These are phyloP conservation scores for Aspergillus thermomutatus DNA, from an alignment of 2,329 filamentous ascomycete genomes.

Conservation along the genomic window DNA sequence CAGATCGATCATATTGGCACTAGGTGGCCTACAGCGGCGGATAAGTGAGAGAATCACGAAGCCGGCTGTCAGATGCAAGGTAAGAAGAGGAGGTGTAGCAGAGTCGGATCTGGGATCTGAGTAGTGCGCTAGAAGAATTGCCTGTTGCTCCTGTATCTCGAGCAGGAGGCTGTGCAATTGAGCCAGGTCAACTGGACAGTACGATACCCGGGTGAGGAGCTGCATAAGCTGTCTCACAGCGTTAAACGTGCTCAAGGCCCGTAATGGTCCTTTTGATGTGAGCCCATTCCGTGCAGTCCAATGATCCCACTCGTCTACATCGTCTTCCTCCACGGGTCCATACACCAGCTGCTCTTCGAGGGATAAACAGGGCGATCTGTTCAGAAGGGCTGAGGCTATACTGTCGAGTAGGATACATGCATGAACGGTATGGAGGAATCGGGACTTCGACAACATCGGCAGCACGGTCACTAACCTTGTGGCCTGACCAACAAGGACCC, in stretches of 20 bases:
- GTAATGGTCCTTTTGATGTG: neutral
- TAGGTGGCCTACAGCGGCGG: neutral
- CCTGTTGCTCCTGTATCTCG: too few species aligned
- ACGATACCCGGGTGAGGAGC: too few species aligned
- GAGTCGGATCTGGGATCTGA: neutral
- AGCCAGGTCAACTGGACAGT: too few species aligned
- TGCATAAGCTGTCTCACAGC: too few species aligned
- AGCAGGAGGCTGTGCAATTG: too few species aligned
- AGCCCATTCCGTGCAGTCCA: slow-evolving; percentile 8
- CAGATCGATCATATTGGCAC: too few species aligned
- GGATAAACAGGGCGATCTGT: slow-evolving; percentile 3
- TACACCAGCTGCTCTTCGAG: slow-evolving; percentile 4
- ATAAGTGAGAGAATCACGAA: slow-evolving; percentile 11
- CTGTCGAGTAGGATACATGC: slow-evolving; percentile 16
- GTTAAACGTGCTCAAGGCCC: neutral
- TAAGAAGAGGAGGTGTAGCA: slow-evolving; percentile 11
- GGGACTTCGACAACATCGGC: neutral
- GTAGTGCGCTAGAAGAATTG: too few species aligned
- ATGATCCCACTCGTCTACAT: slow-evolving; percentile 18
- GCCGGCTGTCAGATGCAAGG: slow-evolving; percentile 11
- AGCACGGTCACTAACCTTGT: too few species aligned
- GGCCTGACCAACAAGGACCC: too few species aligned
- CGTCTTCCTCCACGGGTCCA: slow-evolving; percentile 11
- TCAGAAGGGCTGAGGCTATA: slow-evolving; percentile 10
- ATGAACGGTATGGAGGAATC: slow-evolving; percentile 11